Conservation (phyloP, 2,329 filamentous ascomycete species). For the Nothophaeocryptopus gaeumannii region DNA sequence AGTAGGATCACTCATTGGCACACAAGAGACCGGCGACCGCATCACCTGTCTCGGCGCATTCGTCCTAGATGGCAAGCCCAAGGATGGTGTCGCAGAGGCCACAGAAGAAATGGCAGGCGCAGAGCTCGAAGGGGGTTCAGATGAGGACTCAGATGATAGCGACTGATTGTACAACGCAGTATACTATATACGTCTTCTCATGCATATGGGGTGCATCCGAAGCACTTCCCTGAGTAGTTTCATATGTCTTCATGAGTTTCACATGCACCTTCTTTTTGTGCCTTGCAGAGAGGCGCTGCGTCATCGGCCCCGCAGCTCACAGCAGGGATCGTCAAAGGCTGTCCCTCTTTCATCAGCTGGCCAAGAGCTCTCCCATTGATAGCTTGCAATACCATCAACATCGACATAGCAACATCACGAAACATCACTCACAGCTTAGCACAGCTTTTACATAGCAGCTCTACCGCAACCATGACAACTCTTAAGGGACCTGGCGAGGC, state of each 20-base stretch:
- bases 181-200: too few species aligned
- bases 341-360: too few species aligned
- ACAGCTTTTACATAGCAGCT: not conserved
- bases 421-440: not conserved
- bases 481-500: slow-evolving; percentile 64
- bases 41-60: slow-evolving; percentile 88
- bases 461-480: slow-evolving; percentile 44
- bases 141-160: slow-evolving; percentile 11
- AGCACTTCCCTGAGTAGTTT: too few species aligned
- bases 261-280: too few species aligned
- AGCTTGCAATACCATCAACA: not conserved
- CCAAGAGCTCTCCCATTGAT: not conserved
- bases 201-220: too few species aligned
- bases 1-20: slow-evolving; percentile 67
- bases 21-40: slow-evolving; percentile 79
- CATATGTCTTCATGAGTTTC: too few species aligned
- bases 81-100: slow-evolving; percentile 18
- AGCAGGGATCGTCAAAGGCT: too few species aligned
- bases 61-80: slow-evolving; percentile 58
- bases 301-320: too few species aligned
- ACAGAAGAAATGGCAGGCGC: slow-evolving; percentile 16
- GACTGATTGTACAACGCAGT: slow-evolving; percentile 1
- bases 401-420: not conserved
- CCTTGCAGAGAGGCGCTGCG: too few species aligned
- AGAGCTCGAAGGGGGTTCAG: slow-evolving; percentile 7